phyloP scores from a whole-genome alignment of 176 grass and related monocot genomes.

The Phoenix dactylifera region DNA sequence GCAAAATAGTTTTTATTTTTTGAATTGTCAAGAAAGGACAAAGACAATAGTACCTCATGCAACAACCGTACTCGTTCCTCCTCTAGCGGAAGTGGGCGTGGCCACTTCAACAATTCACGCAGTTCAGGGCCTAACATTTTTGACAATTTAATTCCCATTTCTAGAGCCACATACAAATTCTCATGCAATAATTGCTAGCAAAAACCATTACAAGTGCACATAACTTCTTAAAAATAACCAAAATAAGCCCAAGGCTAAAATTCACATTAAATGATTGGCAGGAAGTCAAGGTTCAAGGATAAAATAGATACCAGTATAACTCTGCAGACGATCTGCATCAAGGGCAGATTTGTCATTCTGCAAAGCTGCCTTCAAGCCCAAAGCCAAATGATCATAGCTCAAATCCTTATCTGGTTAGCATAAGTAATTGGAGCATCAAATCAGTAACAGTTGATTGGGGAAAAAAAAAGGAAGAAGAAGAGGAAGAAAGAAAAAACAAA shows the following conservation, averaged over 20 bases:
- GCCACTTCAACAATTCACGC: slow-evolving; percentile 73
- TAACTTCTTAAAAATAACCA: not conserved
- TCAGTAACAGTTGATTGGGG: too few species aligned
- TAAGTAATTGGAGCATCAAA: too few species aligned
- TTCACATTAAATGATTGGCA: too few species aligned
- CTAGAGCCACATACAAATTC: too few species aligned
- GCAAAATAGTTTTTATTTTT: too few species aligned
- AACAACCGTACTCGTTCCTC: slow-evolving; percentile 83
- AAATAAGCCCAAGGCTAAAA: too few species aligned
- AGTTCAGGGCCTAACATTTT: slow-evolving; percentile 58
- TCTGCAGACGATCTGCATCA: slow-evolving; percentile 71
- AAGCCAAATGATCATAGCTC: slow-evolving; percentile 87
- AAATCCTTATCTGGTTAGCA: slow-evolving; percentile 58
- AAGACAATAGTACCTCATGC: slow-evolving; percentile 56
- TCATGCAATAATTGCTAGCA: not conserved
- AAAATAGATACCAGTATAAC: slow-evolving; percentile 44
- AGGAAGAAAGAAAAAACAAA: too few species aligned
- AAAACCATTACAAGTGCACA: not conserved
- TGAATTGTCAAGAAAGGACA: not conserved
- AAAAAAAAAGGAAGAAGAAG: too few species aligned
- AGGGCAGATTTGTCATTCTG: slow-evolving; percentile 78
- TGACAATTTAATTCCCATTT: slow-evolving; percentile 9
- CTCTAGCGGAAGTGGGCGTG: slow-evolving; percentile 73
- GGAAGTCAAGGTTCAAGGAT: not conserved
- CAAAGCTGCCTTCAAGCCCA: slow-evolving; percentile 68